Base-by-base conservation (phyloP, 345 rosid species). In the Sisymbrium altissimum region DNA sequence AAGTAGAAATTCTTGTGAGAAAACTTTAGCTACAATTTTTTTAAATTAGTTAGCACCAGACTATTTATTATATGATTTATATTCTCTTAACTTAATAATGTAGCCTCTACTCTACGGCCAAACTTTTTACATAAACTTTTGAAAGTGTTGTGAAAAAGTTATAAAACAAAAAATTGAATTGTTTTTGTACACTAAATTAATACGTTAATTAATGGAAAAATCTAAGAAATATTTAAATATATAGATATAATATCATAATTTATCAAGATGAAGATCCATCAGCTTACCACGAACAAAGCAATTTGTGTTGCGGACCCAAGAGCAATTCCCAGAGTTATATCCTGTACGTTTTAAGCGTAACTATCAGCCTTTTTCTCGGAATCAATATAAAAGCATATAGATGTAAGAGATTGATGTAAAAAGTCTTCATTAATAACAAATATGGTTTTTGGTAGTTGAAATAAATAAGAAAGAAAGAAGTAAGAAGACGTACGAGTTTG, bases 241-340 rank as follows among this genome's bases (percentile, higher is more conserved):
- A 23, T 23, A 23, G 25, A 23, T 23, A n/a, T 23, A 23, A 1
- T 23, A 1, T 23, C 3, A 29, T 29, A 29, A 29, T 29, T 29
- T 29, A 29, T 29, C 5, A 29, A 4, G 32, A 0, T 29, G 6
- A 49, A 52, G 35, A 19, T 7, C 25, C 5, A 39, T 9, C 10
- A 23, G 75, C 75, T 72, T 85, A 92, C 98, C 78, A 89, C 92
- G 68, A 94, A 91, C 96, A 94, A 86, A 53, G 97, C 89, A 68
- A 94, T 94, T 80, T 94, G 98, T 78, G 96, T 76, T 40, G 97
- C 98, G 17, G 98, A 94, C 4, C 98, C 97, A 50, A 94, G 61
- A 46, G 97, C 90, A 71, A 94, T 90, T 19, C 96, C 97, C 68
- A 94, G 71, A 70, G 91, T 88, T 33, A 94, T 94, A 71, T 94